A percentile compares a stretch with the other conserved stretches of the same genome.
Conservation (phyloP, 108 stramenopile genomes). For the Tribonema minus region DNA sequence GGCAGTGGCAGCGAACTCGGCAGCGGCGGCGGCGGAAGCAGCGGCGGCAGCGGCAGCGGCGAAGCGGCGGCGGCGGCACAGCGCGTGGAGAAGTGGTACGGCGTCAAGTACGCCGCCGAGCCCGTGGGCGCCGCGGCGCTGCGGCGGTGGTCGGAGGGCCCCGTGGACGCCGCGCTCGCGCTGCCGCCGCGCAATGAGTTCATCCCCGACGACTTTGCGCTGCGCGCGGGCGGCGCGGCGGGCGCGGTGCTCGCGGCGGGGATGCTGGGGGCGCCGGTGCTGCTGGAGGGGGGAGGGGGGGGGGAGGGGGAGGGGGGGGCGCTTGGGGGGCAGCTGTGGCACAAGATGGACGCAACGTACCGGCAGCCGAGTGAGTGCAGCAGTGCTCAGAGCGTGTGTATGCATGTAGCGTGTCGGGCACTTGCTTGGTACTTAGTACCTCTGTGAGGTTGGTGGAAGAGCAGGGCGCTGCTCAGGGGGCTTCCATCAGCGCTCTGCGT, state of each 20-base stretch:
- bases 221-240: not conserved
- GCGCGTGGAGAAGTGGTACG: conserved; percentile 76
- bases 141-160: not conserved
- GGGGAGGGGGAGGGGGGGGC: not conserved
- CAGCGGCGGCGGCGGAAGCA: not conserved
- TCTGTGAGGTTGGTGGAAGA: too few relatives aligned
- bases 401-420: too few relatives aligned
- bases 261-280: not conserved
- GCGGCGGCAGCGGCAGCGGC: not conserved
- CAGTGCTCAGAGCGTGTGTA: too few relatives aligned
- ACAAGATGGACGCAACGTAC: conserved; percentile 18
- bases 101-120: conserved; percentile 68
- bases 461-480: too few relatives aligned
- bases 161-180: conserved; percentile 17
- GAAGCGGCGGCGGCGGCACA: not conserved
- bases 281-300: not conserved
- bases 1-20: not conserved
- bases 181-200: conserved; percentile 57
- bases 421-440: too few relatives aligned
- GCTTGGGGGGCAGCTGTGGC: conserved; percentile 28
- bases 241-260: not conserved
- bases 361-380: conserved; percentile 22
- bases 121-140: conserved; percentile 55
- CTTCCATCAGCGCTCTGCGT: too few relatives aligned
- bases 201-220: conserved; percentile 43